Conservation (phyloP, 345 rosid species). For the Lenwebbia sp. region DNA sequence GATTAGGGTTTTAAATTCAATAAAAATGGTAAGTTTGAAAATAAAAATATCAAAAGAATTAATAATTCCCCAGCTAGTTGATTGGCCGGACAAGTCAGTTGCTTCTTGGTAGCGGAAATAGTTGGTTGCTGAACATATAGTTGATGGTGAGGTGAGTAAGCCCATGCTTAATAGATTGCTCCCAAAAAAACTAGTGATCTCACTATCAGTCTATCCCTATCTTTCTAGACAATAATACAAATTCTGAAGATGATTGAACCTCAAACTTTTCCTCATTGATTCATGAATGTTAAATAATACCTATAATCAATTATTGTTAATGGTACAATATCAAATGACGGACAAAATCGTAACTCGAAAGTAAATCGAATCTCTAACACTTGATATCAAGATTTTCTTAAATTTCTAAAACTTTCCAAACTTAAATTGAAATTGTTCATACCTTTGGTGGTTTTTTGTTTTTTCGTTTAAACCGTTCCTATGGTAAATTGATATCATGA, state of each 20-base stretch:
- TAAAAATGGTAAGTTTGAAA: background rate
- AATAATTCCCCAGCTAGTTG: background rate
- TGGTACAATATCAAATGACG: background rate
- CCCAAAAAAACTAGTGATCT: background rate
- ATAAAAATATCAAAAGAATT: background rate
- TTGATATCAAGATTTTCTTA: background rate
- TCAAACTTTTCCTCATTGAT: background rate
- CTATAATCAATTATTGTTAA: background rate
- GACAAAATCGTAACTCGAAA: background rate
- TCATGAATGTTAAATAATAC: background rate
- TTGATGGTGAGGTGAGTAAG: background rate
- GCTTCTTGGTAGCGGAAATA: background rate
- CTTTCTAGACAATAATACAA: background rate
- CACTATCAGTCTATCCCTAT: background rate
- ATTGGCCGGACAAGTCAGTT: background rate
- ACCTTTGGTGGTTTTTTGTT: background rate
- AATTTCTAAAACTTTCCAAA: background rate
- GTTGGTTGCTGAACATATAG: background rate
- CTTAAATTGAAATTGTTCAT: background rate
- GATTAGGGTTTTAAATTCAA: background rate
- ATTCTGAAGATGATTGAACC: background rate
- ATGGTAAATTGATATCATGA: background rate
- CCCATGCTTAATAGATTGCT: background rate
- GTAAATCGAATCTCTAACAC: background rate
- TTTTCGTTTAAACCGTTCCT: background rate